These are phyloP conservation scores for Thermothielavioides terrestris DNA, from an alignment of 495 filamentous ascomycete genomes.

Conservation along the genomic window DNA sequence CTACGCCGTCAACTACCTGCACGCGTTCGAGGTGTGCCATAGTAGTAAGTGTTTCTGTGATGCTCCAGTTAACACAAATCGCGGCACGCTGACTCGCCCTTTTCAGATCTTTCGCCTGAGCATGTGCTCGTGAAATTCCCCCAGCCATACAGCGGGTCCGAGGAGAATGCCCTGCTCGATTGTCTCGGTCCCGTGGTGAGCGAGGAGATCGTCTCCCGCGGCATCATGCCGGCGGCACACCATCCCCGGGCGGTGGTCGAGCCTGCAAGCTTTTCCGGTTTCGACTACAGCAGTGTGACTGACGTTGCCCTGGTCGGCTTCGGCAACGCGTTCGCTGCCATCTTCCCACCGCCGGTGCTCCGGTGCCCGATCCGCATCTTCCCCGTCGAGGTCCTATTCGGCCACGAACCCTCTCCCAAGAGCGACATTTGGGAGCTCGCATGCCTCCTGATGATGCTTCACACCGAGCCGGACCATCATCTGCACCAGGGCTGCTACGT, in stretches of 20 bases:
- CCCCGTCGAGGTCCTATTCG: not conserved
- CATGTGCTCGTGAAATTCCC: not conserved
- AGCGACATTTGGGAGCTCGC: slow-evolving; percentile 2
- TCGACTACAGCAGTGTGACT: not conserved
- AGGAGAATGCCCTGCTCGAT: not conserved
- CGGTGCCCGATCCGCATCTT: not conserved
- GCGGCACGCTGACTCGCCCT: not conserved
- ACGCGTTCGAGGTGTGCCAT: not conserved
- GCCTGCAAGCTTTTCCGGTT: not conserved
- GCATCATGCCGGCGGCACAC: not conserved
- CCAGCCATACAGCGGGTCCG: too few species aligned
- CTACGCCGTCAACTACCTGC: not conserved
- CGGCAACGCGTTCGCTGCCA: not conserved
- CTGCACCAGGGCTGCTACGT: not conserved
- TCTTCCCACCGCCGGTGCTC: not conserved
- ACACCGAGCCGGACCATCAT: not conserved
- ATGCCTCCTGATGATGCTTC: not conserved
- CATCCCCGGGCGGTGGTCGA: not conserved
- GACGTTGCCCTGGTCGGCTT: not conserved
- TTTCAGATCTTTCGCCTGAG: not conserved
- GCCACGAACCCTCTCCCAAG: not conserved
- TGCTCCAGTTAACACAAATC: not conserved
- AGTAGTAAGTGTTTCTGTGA: not conserved
- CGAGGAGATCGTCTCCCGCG: not conserved
- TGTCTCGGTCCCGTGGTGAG: not conserved